Evolutionary conservation across 2,329 filamentous ascomycete genomes (phyloP).

Genomic region (Nannizziopsis arthrosporioides): DNA sequence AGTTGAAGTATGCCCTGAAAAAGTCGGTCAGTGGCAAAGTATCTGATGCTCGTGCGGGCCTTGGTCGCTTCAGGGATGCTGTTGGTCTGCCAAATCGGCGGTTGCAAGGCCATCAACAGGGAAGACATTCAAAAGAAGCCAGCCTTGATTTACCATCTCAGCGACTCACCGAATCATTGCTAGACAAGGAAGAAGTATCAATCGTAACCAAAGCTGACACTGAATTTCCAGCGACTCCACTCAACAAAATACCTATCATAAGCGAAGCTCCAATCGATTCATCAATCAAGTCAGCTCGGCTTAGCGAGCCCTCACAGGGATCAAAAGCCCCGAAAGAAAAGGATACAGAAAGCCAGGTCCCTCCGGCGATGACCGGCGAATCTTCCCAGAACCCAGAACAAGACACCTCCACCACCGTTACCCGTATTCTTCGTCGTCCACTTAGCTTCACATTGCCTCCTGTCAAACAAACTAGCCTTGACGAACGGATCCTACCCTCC

Average conservation of each 20-base stretch:
- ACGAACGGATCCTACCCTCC: constrained; percentile 25
- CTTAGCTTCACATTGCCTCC: constrained; percentile 27
- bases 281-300: not conserved
- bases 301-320: not conserved
- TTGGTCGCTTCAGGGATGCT: constrained; percentile 76
- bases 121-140: constrained; percentile 28
- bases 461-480: constrained; percentile 15
- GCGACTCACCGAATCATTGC: constrained; percentile 19
- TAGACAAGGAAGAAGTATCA: not conserved
- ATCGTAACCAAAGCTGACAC: not conserved
- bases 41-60: constrained; percentile 67
- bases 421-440: constrained; percentile 24
- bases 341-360: not conserved
- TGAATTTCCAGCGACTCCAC: not conserved
- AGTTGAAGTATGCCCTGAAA: constrained; percentile 54
- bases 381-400: not conserved
- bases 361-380: not conserved
- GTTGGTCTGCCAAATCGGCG: constrained; percentile 46
- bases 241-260: not conserved
- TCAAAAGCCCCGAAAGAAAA: not conserved
- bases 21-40: constrained; percentile 70
- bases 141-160: constrained; percentile 22
- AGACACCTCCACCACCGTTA: not conserved
- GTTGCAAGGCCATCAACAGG: constrained; percentile 26
- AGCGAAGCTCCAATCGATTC: not conserved